phyloP scores from a whole-genome alignment of 2,329 filamentous ascomycete species.

The Sclerotinia sclerotiorum region DNA sequence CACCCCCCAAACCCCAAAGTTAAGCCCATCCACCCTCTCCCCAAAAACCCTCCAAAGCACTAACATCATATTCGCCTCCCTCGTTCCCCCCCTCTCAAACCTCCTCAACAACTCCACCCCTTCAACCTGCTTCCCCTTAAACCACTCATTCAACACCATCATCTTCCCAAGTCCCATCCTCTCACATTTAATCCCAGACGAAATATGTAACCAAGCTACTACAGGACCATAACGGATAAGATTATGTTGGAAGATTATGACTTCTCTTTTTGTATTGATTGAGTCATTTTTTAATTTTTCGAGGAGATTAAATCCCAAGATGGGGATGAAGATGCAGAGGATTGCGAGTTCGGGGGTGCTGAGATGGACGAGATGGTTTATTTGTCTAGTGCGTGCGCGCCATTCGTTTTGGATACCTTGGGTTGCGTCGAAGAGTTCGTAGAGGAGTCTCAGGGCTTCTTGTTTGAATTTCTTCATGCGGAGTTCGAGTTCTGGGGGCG shows the following conservation, averaged over 20 bases:
- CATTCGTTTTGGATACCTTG: conserved; percentile 3
- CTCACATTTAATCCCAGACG: not conserved
- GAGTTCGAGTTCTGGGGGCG: not conserved
- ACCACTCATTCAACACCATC: conserved; percentile 11
- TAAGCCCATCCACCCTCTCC: not conserved
- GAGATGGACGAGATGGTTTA: not conserved
- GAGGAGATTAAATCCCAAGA: conserved; percentile 2
- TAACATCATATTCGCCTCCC: conserved; percentile 5
- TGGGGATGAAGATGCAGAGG: conserved; percentile 10
- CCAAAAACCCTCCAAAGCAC: conserved; percentile 14
- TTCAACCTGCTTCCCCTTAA: not conserved
- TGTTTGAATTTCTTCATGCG: conserved; percentile 7
- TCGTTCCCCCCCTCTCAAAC: not conserved
- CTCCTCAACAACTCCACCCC: not conserved
- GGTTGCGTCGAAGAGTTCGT: conserved; percentile 7
- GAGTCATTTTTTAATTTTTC: not conserved
- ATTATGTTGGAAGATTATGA: conserved; percentile 9
- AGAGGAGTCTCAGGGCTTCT: conserved; percentile 8
- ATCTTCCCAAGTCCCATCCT: not conserved
- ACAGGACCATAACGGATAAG: conserved; percentile 10
- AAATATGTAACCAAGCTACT: conserved; percentile 15
- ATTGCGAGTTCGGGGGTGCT: conserved; percentile 4
- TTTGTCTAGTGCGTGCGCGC: not conserved
- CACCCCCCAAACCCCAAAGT: not conserved
- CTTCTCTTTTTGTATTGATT: not conserved